Evolutionary conservation across 352 stramenopile species (phyloP).

Genomic region (Pythium utonaiense): DNA sequence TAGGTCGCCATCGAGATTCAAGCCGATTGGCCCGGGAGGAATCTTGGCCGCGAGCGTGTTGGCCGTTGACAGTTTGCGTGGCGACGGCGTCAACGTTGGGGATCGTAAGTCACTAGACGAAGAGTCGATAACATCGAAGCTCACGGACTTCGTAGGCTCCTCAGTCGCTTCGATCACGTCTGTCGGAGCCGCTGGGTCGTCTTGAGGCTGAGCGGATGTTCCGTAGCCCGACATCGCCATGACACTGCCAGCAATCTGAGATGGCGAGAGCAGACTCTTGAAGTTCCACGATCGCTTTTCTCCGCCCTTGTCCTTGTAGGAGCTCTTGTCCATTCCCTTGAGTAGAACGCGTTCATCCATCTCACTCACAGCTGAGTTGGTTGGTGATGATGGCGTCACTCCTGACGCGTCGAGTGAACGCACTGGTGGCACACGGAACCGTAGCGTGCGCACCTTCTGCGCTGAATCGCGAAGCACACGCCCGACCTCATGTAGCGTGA

Average conservation of each 20-base stretch:
- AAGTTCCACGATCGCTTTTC: constrained; percentile 20
- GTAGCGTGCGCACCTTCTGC: constrained; percentile 33
- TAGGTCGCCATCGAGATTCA: constrained; percentile 58
- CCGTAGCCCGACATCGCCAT: constrained; percentile 13
- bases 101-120: constrained; percentile 14
- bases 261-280: constrained; percentile 20
- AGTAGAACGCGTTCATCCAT: constrained; percentile 23
- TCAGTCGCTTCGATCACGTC: neutral
- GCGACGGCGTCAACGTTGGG: constrained; percentile 19
- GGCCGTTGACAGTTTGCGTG: constrained; percentile 2
- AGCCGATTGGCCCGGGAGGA: constrained; percentile 54
- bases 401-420: constrained; percentile 1
- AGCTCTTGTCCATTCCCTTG: constrained; percentile 22
- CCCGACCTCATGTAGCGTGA: constrained; percentile 42
- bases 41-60: constrained; percentile 36
- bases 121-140: too few species aligned
- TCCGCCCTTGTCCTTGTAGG: constrained; percentile 20
- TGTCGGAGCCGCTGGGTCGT: neutral
- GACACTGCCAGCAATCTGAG: constrained; percentile 16
- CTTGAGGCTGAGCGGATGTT: neutral
- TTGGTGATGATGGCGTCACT: neutral
- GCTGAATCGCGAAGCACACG: constrained; percentile 49
- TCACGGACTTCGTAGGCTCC: neutral
- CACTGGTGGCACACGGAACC: constrained; percentile 37
- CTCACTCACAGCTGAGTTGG: constrained; percentile 9